Evolutionary conservation across 2,329 filamentous ascomycete species (phyloP), one percentile per base, ranked within the genome.

Genomic region (Simplicillium aogashimaense): DNA sequence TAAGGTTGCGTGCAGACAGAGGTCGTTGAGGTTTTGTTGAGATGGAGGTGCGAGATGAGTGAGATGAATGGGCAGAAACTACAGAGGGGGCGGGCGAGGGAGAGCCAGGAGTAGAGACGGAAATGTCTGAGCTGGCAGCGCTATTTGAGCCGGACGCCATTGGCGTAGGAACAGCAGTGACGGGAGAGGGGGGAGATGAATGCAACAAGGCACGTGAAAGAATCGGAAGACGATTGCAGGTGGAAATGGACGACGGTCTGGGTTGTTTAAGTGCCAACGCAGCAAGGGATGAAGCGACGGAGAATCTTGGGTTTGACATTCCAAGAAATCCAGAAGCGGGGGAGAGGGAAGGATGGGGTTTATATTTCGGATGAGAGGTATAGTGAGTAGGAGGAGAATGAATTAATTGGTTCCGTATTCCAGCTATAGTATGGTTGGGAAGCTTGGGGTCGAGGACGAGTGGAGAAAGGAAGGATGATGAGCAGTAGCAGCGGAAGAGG

Each of bases 81-180:
- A 66, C 58, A 45, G 67, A 69, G 43, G 67, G 60, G 37, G 66
- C 62, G 43, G 61, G 55, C 18, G 65, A 68, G 36, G 72, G 69
- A 44, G 72, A 75, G 39, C 64, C 60, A 37, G 72, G 75, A 50
- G 68, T 67, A 57, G 73, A 72, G 41, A 71, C 74, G 54, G 67
- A 67, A 54, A 71, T 65, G 60, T 75, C 69, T 55, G 63, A 64
- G 52, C 60, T 66, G 51, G 63, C 60, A 51, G 64, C 64, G 50
- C 63, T 72, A 57, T 38, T 36, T 16, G 42, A 32, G 39, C 64
- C 62, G 45, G 65, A 58, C 25, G 42, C 38, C 38, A 43, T 43
- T 43, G 34, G 41, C 41, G 37, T 25, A 12, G 14, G 3, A 18
- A 15, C 14, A 35, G 33, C 16, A 28, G 32, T 9, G 28, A 35